Conservation (phyloP, 2,329 filamentous ascomycete species). For the Aspergillus hortae region DNA sequence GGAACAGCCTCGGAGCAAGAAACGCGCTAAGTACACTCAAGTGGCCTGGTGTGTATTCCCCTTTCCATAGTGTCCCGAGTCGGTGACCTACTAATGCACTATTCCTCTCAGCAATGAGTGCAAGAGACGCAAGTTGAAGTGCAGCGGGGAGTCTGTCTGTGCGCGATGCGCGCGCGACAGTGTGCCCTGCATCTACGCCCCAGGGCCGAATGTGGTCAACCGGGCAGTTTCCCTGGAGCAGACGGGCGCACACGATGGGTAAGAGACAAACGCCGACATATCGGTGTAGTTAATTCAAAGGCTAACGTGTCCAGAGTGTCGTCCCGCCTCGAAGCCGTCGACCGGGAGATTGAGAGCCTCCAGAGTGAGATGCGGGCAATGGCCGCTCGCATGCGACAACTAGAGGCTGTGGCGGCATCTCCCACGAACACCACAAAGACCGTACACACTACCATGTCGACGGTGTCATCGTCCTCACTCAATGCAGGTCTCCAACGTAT, state of each 20-base stretch:
- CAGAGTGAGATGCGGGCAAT: constrained; percentile 29
- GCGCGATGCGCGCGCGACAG: constrained; percentile 61
- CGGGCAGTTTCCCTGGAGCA: constrained; percentile 1
- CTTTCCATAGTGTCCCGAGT: neutral
- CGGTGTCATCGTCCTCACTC: constrained; percentile 10
- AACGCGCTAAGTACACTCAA: constrained; percentile 35
- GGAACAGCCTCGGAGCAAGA: constrained; percentile 22
- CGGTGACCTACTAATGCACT: neutral
- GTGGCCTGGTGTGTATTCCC: constrained; percentile 28
- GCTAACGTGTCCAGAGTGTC: constrained; percentile 10
- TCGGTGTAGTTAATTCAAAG: neutral
- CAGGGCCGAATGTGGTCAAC: constrained; percentile 51
- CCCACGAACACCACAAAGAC: constrained; percentile 6
- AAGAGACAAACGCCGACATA: neutral
- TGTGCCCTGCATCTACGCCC: constrained; percentile 62
- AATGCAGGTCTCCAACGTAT: constrained; percentile 24
- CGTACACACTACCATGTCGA: constrained; percentile 7
- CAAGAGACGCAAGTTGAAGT: constrained; percentile 72
- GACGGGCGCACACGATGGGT: constrained; percentile 18
- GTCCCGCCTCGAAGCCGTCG: constrained; percentile 21
- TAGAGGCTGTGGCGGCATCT: constrained; percentile 20
- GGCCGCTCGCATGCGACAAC: constrained; percentile 24
- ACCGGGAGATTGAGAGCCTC: constrained; percentile 24
- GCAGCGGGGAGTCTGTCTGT: constrained; percentile 67
- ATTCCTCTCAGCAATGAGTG: constrained; percentile 59